Conservation (phyloP, 2,329 filamentous ascomycete genomes). For the Pleoardoris graminearum region DNA sequence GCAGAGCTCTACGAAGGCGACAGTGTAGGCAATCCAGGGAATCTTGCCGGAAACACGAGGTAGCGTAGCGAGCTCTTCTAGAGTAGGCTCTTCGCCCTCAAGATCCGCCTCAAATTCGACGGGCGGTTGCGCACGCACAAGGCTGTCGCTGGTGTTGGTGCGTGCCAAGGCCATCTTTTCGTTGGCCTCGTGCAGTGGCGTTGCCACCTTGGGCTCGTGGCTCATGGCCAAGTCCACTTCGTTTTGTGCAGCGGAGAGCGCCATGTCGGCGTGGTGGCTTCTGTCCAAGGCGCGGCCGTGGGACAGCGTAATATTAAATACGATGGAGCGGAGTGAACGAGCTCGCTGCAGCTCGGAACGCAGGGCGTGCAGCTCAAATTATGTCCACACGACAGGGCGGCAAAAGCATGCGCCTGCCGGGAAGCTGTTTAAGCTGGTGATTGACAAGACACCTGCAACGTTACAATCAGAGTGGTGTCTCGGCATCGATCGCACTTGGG, state of each 20-base stretch:
- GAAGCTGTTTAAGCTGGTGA: slow-evolving; percentile 38
- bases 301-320: slow-evolving; percentile 14
- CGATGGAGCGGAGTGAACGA: slow-evolving; percentile 11
- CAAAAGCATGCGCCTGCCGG: slow-evolving; percentile 7
- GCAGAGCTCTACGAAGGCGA: slow-evolving; percentile 74
- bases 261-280: slow-evolving; percentile 27
- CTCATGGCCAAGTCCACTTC: slow-evolving; percentile 40
- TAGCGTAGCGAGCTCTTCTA: slow-evolving; percentile 65
- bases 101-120: slow-evolving; percentile 42
- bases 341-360: slow-evolving; percentile 8
- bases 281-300: slow-evolving; percentile 16
- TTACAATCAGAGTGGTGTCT: slow-evolving; percentile 27
- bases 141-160: slow-evolving; percentile 23
- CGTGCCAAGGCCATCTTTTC: slow-evolving; percentile 38
- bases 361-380: slow-evolving; percentile 7
- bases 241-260: slow-evolving; percentile 37
- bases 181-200: slow-evolving; percentile 35
- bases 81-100: slow-evolving; percentile 55
- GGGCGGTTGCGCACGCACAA: slow-evolving; percentile 13
- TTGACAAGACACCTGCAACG: slow-evolving; percentile 24
- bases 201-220: slow-evolving; percentile 40
- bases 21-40: slow-evolving; percentile 67
- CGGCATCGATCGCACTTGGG: slow-evolving; percentile 16
- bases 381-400: slow-evolving; percentile 10
- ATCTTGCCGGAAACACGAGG: slow-evolving; percentile 66